Conservation (phyloP, 2,329 filamentous ascomycete genomes). For the Knufia petricola region DNA sequence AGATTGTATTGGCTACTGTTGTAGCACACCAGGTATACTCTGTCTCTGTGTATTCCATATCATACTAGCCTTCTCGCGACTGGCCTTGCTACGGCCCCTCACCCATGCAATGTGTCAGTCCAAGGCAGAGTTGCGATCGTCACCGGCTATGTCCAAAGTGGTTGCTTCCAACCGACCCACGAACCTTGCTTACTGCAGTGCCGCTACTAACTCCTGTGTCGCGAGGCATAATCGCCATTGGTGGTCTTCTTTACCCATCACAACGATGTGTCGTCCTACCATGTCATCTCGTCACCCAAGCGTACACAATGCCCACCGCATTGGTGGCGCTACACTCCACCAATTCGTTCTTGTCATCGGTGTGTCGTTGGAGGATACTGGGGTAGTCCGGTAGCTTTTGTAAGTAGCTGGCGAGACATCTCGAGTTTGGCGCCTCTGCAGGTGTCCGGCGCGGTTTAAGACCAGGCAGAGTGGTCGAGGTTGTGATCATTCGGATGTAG, state of each 20-base stretch:
- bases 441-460: not conserved
- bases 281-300: slow-evolving; percentile 2
- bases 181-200: slow-evolving; percentile 2
- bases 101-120: not conserved
- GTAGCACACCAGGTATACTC: too few relatives aligned
- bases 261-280: slow-evolving; percentile 1
- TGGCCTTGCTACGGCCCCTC: not conserved
- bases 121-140: slow-evolving; percentile 2
- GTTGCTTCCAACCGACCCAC: slow-evolving; percentile 1
- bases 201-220: not conserved
- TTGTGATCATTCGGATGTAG: slow-evolving; percentile 1
- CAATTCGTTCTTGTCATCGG: not conserved
- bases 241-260: slow-evolving; percentile 1
- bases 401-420: not conserved
- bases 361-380: not conserved
- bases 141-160: not conserved
- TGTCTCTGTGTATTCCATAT: too few relatives aligned
- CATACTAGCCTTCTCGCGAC: not conserved
- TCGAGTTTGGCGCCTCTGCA: slow-evolving; percentile 3
- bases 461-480: slow-evolving; percentile 1
- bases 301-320: too few relatives aligned
- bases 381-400: not conserved
- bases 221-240: slow-evolving; percentile 1
- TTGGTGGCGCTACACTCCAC: slow-evolving; percentile 4
- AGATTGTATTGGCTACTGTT: not conserved